Evolutionary conservation across 306 rosid genomes (phyloP), one percentile per base, ranked within the genome.

Genomic region (Hylodesmum podocarpum): DNA sequence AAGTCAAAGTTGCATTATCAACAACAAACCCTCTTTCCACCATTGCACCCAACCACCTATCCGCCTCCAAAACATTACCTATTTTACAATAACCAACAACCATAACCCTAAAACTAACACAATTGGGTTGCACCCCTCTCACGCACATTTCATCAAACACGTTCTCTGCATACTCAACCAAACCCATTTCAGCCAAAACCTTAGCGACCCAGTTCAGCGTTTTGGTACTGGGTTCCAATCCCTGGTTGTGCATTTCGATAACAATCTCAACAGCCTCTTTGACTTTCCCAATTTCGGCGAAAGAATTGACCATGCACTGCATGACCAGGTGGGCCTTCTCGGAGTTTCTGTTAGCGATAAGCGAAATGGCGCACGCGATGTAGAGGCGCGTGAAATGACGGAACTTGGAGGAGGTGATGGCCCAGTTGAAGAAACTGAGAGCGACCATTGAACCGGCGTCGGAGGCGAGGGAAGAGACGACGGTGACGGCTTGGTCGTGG

Each of bases 361-460:
- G 78, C 0, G 93, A 88, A 6, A 78, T 27, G 0, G 95, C 89
- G 72, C 89, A 90, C 12, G 91, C 83, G 31, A 94, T 89, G 27
- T 94, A 90, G 2, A 89, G 49, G 73, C 95, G 82, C 95, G 91
- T 84, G 46, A 92, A 94, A 53, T 84, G 59, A 16, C 89, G 91
- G 41, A 94, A 94, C 76, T 86, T 92, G 1, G 89, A 7, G 47
- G 69, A 81, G 72, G 85, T 83, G 72, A 86, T 76, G 4, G 88
- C 91, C 98, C 96, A 90, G 46, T 88, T 73, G 72, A 92, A 86
- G 89, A 94, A 94, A 79, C 92, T 81, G 78, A 90, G 58, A 0
- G 96, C 91, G 74, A 84, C 86, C 96, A 92, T 85, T 4, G 97
- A 90, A 44, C 98, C 96, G 25, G 85, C 91, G 34, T 92, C 86